Percentiles rank a stretch among this genome's conserved stretches.
These are phyloP conservation scores for Xylaria palmicola DNA, from an alignment of 495 filamentous ascomycete genomes.

Conservation along the genomic window DNA sequence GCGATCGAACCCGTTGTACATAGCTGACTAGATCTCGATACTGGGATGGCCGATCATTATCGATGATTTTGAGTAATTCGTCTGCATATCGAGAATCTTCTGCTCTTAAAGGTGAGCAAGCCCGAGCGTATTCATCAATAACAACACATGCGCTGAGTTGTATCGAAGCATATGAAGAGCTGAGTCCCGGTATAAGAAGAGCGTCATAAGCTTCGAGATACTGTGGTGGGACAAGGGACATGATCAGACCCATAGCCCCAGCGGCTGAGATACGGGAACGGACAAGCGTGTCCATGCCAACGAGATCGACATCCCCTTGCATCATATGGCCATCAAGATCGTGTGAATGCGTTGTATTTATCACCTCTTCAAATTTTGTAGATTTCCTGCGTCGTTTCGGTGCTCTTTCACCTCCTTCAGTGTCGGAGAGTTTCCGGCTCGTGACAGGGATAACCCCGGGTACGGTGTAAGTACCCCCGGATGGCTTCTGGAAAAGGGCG, in stretches of 20 bases:
- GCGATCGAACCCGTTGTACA: conserved; percentile 81
- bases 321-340: conserved; percentile 99
- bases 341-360: conserved; percentile 62
- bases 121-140: conserved; percentile 83
- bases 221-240: conserved; percentile 58
- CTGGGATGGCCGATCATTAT: conserved; percentile 72
- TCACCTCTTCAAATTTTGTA: conserved; percentile 74
- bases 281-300: conserved; percentile 82
- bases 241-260: conserved; percentile 74
- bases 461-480: conserved; percentile 75
- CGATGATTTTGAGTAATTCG: conserved; percentile 68
- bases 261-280: conserved; percentile 85
- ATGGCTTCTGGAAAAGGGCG: conserved; percentile 86
- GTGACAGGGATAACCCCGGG: conserved; percentile 43
- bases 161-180: conserved; percentile 73
- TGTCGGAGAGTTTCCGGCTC: conserved; percentile 62
- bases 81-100: conserved; percentile 50
- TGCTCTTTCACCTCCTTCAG: conserved; percentile 43
- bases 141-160: conserved; percentile 82
- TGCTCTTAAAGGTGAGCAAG: conserved; percentile 40
- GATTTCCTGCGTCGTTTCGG: conserved; percentile 77
- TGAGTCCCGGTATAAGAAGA: conserved; percentile 61
- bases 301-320: conserved; percentile 90
- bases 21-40: conserved; percentile 89
- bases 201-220: conserved; percentile 52